Evolutionary conservation across 805 yeast genomes (phyloP).

Genomic region (Myxozyma monticola): DNA sequence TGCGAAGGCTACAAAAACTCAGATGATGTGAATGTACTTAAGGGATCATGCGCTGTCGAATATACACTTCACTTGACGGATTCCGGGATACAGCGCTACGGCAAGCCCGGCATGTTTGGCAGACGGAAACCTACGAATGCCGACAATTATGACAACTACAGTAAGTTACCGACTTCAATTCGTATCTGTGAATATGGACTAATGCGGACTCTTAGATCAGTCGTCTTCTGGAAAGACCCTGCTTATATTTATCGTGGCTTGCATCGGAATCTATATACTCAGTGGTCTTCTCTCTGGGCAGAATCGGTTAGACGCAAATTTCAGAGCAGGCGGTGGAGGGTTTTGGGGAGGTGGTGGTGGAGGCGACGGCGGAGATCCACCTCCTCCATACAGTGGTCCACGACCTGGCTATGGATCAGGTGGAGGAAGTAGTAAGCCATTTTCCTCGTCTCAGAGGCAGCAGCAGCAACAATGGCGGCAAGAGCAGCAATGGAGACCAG

Average conservation of each 20-base stretch:
- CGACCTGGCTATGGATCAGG: conserved; percentile 9
- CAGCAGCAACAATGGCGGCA: conserved; percentile 12
- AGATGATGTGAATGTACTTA: conserved; percentile 22
- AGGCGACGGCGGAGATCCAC: conserved; percentile 15
- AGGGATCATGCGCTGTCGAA: conserved; percentile 27
- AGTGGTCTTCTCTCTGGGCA: no score
- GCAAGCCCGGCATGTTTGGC: neutral
- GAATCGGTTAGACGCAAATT: no score
- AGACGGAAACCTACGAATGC: neutral
- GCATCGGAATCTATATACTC: no score
- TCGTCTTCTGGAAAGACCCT: no score
- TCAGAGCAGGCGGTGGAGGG: no score
- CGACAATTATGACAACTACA: neutral
- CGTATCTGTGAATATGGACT: neutral
- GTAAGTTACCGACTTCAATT: no score
- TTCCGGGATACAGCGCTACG: conserved; percentile 14
- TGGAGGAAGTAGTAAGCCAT: conserved; percentile 12
- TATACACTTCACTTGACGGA: conserved; percentile 23
- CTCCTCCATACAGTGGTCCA: conserved; percentile 27
- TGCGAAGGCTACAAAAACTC: conserved; percentile 26
- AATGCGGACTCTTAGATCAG: neutral
- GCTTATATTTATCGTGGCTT: no score
- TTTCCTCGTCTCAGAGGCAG: conserved; percentile 12
- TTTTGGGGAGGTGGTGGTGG: conserved; percentile 9
- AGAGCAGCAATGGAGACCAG: conserved; percentile 21